Evolutionary conservation across 2,329 filamentous ascomycete genomes (phyloP).

Genomic region (Ampelomyces quisqualis): DNA sequence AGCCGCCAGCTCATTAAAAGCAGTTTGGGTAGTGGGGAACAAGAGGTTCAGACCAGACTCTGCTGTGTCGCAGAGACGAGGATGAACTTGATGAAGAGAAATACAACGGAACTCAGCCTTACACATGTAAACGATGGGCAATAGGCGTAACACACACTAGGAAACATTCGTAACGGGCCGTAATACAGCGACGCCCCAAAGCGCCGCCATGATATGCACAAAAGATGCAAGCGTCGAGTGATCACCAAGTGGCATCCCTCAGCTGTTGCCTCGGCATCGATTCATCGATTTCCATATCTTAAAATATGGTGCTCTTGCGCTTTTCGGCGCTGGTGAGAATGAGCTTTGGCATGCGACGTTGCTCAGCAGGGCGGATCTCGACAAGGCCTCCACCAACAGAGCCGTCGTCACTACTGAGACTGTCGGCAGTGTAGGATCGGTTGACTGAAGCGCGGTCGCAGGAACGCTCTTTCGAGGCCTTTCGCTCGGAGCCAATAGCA

Average conservation of each 20-base stretch:
- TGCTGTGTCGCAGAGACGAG: constrained; percentile 33
- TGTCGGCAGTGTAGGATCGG: constrained; percentile 60
- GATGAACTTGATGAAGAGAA: constrained; percentile 31
- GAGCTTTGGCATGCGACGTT: constrained; percentile 78
- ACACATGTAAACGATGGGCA: constrained; percentile 20
- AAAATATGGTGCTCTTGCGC: constrained; percentile 72
- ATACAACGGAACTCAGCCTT: constrained; percentile 20
- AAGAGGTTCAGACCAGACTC: constrained; percentile 33
- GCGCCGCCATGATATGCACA: constrained; percentile 42
- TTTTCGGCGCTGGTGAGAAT: constrained; percentile 88
- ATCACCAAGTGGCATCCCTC: constrained; percentile 5
- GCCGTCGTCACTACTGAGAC: constrained; percentile 64
- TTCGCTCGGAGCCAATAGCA: constrained; percentile 84
- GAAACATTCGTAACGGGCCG: constrained; percentile 43
- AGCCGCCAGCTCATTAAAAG: constrained; percentile 40
- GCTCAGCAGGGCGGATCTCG: constrained; percentile 54
- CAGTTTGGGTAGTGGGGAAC: constrained; percentile 33
- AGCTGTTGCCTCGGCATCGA: constrained; percentile 16
- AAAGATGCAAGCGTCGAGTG: constrained; percentile 13
- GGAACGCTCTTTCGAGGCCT: constrained; percentile 51
- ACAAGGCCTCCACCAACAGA: constrained; percentile 58
- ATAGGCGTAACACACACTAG: constrained; percentile 29
- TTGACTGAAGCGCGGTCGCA: constrained; percentile 36
- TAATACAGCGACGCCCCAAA: constrained; percentile 30
- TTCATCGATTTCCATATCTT: constrained; percentile 28